These are phyloP conservation scores for Dispira simplex DNA, from an alignment of 192 early-diverging fungal species.

Conservation along the genomic window DNA sequence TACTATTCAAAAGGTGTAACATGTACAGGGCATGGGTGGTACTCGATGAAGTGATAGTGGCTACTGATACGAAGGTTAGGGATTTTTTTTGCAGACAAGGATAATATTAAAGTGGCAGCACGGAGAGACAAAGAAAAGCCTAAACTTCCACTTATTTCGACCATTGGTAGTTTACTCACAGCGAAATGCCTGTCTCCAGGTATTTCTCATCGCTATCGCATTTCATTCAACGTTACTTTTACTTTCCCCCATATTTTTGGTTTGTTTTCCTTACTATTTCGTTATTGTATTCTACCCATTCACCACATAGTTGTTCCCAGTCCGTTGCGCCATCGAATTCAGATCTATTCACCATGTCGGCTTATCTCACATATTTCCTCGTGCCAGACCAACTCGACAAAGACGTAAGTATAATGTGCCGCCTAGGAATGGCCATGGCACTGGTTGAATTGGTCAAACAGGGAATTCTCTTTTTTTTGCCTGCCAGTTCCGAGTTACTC, in stretches of 20 bases:
- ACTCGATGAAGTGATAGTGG: no score
- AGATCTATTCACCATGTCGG: background rate
- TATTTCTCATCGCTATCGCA: background rate
- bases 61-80: no score
- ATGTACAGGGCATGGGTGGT: no score
- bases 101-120: no score
- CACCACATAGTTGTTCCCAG: background rate
- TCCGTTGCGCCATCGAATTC: background rate
- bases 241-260: background rate
- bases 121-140: no score
- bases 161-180: no score
- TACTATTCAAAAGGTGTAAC: no score
- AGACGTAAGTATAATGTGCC: background rate
- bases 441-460: background rate
- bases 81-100: no score
- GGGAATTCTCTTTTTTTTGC: background rate
- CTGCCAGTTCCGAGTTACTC: background rate
- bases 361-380: background rate
- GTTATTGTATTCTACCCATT: no score
- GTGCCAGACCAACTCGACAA: background rate
- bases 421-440: background rate
- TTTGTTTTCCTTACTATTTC: background rate
- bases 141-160: no score
- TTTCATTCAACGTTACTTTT: background rate
- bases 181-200: no score